Evolutionary conservation across 2,329 filamentous ascomycete species (phyloP).

Genomic region (Zymoseptoria tritici): DNA sequence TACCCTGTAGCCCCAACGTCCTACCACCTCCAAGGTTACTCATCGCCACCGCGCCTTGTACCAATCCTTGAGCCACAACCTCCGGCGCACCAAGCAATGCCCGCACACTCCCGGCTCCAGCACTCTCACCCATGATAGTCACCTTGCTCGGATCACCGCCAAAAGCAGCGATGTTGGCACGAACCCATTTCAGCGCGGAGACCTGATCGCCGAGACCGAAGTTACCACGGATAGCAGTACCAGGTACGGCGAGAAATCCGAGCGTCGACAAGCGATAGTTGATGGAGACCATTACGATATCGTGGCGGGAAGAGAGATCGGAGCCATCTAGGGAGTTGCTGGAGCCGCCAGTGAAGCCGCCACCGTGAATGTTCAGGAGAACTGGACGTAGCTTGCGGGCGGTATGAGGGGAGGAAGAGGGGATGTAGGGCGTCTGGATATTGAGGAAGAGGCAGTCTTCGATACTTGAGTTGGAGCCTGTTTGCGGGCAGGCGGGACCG

Average conservation of each 20-base stretch:
- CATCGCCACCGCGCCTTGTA: constrained; percentile 42
- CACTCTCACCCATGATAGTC: constrained; percentile 42
- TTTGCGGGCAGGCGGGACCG: constrained; percentile 39
- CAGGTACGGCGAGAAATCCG: constrained; percentile 51
- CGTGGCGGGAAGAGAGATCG: constrained; percentile 49
- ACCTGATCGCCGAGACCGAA: constrained; percentile 48
- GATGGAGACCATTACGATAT: constrained; percentile 52
- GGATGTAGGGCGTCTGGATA: constrained; percentile 41
- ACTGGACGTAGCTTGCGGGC: constrained; percentile 39
- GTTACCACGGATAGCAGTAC: constrained; percentile 49
- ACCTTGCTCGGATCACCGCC: constrained; percentile 42
- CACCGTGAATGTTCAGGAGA: constrained; percentile 49
- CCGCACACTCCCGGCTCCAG: constrained; percentile 50
- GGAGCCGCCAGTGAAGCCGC: constrained; percentile 44
- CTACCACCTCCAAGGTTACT: constrained; percentile 51
- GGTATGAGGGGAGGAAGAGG: constrained; percentile 30
- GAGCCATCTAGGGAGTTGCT: constrained; percentile 42
- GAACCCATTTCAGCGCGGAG: constrained; percentile 43
- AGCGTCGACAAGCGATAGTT: constrained; percentile 55
- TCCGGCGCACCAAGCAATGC: constrained; percentile 47
- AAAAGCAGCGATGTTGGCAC: constrained; percentile 40
- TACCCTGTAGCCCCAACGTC: constrained; percentile 47
- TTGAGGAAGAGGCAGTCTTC: constrained; percentile 47
- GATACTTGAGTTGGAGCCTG: constrained; percentile 17
- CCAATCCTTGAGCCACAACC: constrained; percentile 38